Conservation (phyloP, 2,329 filamentous ascomycete genomes). For the Bimuria novae-zelandiae region DNA sequence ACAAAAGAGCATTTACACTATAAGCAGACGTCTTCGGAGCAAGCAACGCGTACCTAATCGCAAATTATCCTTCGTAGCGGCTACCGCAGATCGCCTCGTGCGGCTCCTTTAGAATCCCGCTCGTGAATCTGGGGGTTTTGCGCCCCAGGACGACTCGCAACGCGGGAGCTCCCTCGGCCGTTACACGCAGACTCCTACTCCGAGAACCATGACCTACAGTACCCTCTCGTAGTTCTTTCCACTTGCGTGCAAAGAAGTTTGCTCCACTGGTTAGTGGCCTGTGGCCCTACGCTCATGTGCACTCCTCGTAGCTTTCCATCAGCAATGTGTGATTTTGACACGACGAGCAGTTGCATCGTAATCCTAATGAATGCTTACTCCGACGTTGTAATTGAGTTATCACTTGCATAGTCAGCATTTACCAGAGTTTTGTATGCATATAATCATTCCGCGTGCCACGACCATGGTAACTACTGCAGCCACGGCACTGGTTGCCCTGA, state of each 20-base stretch:
- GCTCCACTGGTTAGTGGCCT: too few species aligned
- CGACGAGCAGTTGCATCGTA: neutral
- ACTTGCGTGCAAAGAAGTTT: too few species aligned
- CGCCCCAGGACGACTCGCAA: slow-evolving; percentile 1
- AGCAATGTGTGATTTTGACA: neutral
- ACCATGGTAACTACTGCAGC: slow-evolving; percentile 4
- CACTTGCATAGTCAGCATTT: slow-evolving; percentile 7
- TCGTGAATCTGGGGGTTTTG: neutral
- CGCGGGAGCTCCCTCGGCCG: neutral
- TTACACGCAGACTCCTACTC: neutral
- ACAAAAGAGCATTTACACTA: neutral
- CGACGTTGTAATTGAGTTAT: slow-evolving; percentile 3
- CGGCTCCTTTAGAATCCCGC: slow-evolving; percentile 5
- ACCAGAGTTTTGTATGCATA: slow-evolving; percentile 1
- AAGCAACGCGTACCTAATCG: neutral
- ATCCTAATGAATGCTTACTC: neutral
- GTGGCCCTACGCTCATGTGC: neutral
- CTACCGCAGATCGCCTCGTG: slow-evolving; percentile 1
- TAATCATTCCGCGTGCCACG: slow-evolving; percentile 3
- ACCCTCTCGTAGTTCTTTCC: too few species aligned
- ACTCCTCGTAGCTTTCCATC: neutral
- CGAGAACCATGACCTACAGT: too few species aligned
- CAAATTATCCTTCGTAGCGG: neutral
- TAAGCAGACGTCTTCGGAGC: neutral
- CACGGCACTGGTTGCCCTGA: neutral